Evolutionary conservation across 768 basidiomycete species (phyloP), one percentile per base, ranked within the genome.

Genomic region (Hydnomerulius pinastri): DNA sequence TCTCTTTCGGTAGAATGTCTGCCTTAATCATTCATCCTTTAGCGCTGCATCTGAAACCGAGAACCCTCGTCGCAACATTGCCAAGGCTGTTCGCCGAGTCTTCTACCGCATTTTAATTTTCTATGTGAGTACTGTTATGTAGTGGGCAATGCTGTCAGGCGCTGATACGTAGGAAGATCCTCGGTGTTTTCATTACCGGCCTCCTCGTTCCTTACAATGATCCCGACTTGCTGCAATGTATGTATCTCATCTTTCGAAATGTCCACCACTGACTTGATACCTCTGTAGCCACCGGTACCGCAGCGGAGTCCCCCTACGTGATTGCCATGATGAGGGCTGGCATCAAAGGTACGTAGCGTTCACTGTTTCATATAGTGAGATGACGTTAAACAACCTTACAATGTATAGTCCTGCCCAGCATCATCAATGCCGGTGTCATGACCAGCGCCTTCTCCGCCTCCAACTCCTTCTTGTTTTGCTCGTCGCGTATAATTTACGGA

Each of bases 21-120:
- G 6, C n/a, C 41, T 50, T 42, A 50, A 40, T 28, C 23, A 56
- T 48, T 20, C 60, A 3, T 42, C 54, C 18, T 52, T 17, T 45
- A 85, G 84, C 43, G 85, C 88, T 25, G 88, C 87, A 10, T 86
- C 84, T 0, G 90, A 92, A 66, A 88, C 87, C 0, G 78, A 82
- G 59, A 89, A 77, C 64, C 90, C 90, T 4, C 82, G 87, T 28
- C 82, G 85, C 23, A 90, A 89, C 61, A 87, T 93, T 55, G 72
- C 80, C 7, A 88, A 85, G 61, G 88, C 90, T 20, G 80, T 89
- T n/a, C 74, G 79, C 24, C 74, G 86, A 27, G 87, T 91, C 2
- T 91, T 90, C 67, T 88, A 80, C 72, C 84, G 92, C 53, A 90
- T 95, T 57, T 55, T 85, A 7, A 55, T 90, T 24, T 92, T 92